These are phyloP conservation scores for Scutellaria minor DNA, from an alignment of 257 asterid species.

Conservation along the genomic window DNA sequence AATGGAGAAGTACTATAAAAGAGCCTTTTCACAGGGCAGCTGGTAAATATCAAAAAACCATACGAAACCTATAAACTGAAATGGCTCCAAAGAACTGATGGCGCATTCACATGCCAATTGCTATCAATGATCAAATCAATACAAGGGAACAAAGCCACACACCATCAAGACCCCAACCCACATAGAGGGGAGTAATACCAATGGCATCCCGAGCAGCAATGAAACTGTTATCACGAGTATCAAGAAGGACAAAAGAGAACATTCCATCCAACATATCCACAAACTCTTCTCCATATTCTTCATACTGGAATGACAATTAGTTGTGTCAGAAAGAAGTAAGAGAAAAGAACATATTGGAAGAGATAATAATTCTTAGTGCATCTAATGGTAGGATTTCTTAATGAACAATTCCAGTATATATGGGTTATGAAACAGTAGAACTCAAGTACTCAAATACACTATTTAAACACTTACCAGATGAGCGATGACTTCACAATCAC, in stretches of 20 bases:
- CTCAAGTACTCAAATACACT: not conserved
- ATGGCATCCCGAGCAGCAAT: constrained; percentile 99
- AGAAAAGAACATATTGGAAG: not conserved
- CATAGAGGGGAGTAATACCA: constrained; percentile 96
- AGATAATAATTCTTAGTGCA: not conserved
- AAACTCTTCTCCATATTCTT: constrained; percentile 95
- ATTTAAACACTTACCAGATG: constrained; percentile 76
- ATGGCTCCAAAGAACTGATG: constrained; percentile 18
- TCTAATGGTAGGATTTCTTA: not conserved
- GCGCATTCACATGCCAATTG: constrained; percentile 16
- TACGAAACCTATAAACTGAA: constrained; percentile 20
- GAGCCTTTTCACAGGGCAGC: constrained; percentile 23
- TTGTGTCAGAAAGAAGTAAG: constrained; percentile 29
- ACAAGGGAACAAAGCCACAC: constrained; percentile 30
- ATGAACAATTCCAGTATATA: constrained; percentile 25
- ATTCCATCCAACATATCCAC: constrained; percentile 96
- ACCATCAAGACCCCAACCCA: constrained; percentile 99
- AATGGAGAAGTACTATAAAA: constrained; percentile 1
- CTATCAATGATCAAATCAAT: constrained; percentile 23
- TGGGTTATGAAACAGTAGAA: constrained; percentile 11
- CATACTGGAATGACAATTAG: constrained; percentile 62
- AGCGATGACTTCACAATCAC: constrained; percentile 99
- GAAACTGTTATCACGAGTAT: constrained; percentile 91
- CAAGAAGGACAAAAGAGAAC: constrained; percentile 99
- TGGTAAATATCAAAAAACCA: constrained; percentile 18